These are phyloP conservation scores for Sclerotinia minor DNA, from an alignment of 2,329 filamentous ascomycete genomes.

Conservation along the genomic window DNA sequence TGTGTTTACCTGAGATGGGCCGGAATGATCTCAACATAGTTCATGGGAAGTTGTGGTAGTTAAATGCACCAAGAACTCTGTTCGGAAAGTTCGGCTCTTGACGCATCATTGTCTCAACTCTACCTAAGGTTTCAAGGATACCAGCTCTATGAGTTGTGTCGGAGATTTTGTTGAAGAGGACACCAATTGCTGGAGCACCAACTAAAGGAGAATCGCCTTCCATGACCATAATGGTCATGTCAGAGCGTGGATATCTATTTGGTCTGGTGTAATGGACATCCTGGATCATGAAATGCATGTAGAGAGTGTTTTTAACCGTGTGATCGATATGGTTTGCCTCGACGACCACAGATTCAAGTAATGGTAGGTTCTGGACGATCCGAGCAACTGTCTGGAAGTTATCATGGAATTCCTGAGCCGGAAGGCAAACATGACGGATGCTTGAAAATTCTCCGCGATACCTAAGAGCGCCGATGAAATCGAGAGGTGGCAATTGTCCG, in stretches of 20 bases:
- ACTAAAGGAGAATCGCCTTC: background rate
- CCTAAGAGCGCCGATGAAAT: background rate
- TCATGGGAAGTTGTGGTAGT: background rate
- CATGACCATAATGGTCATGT: conserved; percentile 15
- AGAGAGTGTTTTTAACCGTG: background rate
- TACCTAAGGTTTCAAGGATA: background rate
- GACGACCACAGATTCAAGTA: conserved; percentile 3
- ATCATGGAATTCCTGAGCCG: background rate
- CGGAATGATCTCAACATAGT: background rate
- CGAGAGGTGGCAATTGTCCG: background rate
- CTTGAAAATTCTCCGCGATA: background rate
- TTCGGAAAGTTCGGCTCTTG: background rate
- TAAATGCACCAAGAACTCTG: background rate
- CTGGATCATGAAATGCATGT: background rate
- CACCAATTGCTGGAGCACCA: background rate
- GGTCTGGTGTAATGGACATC: background rate
- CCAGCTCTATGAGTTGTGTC: background rate
- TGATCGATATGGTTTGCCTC: background rate
- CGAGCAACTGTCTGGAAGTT: background rate
- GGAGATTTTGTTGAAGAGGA: background rate
- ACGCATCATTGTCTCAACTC: background rate
- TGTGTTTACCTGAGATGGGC: background rate
- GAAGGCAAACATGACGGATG: conserved; percentile 3
- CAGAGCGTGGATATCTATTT: background rate
- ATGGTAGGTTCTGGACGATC: conserved; percentile 13